Conservation (phyloP, 768 basidiomycete genomes). For the Suillus fuscotomentosus region DNA sequence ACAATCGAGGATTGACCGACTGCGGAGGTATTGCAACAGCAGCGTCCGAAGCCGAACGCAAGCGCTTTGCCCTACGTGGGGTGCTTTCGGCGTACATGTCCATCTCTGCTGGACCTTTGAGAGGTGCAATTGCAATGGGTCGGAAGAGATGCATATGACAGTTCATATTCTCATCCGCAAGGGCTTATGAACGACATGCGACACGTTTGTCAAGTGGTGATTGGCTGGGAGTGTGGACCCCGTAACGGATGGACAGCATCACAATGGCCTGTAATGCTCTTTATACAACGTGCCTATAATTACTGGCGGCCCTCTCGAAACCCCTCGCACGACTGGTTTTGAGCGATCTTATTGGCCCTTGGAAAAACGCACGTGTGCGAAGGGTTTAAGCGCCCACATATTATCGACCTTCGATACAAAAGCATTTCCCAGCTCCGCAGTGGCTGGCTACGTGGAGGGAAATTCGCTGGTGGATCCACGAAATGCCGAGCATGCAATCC, state of each 20-base stretch:
- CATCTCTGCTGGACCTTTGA: constrained; percentile 12
- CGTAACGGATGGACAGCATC: constrained; percentile 1
- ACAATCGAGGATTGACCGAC: constrained; percentile 1
- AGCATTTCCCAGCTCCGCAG: neutral
- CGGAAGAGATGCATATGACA: constrained; percentile 19
- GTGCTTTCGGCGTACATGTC: constrained; percentile 38
- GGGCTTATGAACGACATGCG: constrained; percentile 5
- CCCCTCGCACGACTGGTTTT: constrained; percentile 12
- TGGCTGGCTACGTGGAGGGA: neutral
- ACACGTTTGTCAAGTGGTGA: constrained; percentile 1
- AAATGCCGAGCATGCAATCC: neutral
- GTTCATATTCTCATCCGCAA: neutral
- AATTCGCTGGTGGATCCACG: neutral
- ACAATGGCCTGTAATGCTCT: neutral
- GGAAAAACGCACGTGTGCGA: neutral
- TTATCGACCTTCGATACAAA: neutral
- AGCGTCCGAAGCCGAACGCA: constrained; percentile 23
- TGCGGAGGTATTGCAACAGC: constrained; percentile 5
- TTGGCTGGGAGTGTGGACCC: constrained; percentile 1
- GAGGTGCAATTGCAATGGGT: constrained; percentile 22
- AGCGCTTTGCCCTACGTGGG: constrained; percentile 44
- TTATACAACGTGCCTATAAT: constrained; percentile 15
- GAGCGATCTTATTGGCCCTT: constrained; percentile 19
- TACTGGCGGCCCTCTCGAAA: neutral
- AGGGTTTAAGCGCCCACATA: neutral